Evolutionary conservation across 495 filamentous ascomycete species (phyloP), one percentile per base, ranked within the genome.

Genomic region (Lasiosphaeriaceae sp.): DNA sequence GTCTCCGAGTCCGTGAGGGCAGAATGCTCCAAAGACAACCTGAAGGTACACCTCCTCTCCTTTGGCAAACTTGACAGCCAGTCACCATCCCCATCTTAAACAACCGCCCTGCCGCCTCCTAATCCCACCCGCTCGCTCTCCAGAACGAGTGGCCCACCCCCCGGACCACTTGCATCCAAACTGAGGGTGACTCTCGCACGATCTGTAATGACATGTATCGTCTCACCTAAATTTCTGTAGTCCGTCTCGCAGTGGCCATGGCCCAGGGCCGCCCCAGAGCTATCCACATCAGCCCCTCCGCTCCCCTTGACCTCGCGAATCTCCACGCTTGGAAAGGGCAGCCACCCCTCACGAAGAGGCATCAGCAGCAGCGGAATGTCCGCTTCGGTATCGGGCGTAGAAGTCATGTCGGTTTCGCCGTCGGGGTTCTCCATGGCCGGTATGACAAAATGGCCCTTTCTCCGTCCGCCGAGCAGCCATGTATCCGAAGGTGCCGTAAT

Each of bases 391-490:
- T 69, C 72, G 17, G 66, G 54, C 7, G 67, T 69, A 31, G 66
- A 70, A 24, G 65, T 67, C 58, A 86, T 79, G 0, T 54, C 71
- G 75, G 63, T 82, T 76, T 55, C 67, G 50, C 64, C 41, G 44
- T 54, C 41, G 20, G 39, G 47, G 24, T 62, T 57, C 22, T 64
- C 57, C n/a, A 65, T 64, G 4, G 61, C 64, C 2, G 74, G 76
- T 23, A 83, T 85, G 2, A 82, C 80, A 69, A 96, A 96, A 59
- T 90, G 88, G 1, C 83, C 87, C 56, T 88, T 86, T 21, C 89
- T 79, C 35, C 86, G 80, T 0, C 95, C 94, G 26, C 90, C 92
- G 4, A 97, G 73, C 1, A 96, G 79, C 93, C 92, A 98, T 1
- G 77, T 76, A 12, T 95, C 91, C 0, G 83, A 70, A 34, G 86